phyloP scores from a whole-genome alignment of 768 basidiomycete genomes.

The Scleroderma citrinum region DNA sequence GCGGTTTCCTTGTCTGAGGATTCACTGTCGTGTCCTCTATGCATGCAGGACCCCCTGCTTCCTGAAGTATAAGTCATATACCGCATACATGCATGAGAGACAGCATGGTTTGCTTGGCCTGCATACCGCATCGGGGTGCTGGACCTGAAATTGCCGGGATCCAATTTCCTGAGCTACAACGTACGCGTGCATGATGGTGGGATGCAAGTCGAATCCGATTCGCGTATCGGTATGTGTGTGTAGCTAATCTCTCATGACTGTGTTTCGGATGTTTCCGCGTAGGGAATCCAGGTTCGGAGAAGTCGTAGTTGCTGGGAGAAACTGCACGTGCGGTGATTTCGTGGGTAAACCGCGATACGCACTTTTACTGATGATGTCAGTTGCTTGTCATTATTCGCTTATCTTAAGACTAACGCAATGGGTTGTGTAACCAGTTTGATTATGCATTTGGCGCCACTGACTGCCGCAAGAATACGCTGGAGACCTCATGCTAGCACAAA shows the following conservation, averaged over 20 bases:
- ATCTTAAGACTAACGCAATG: neutral
- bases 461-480: neutral
- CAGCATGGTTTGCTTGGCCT: neutral
- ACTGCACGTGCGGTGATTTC: neutral
- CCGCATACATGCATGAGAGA: neutral
- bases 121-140: neutral
- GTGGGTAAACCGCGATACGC: neutral
- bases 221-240: neutral
- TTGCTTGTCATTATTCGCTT: neutral
- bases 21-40: neutral
- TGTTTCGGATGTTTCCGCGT: neutral
- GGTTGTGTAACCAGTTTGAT: neutral
- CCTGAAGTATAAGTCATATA: neutral
- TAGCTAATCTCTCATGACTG: neutral
- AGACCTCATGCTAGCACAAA: neutral
- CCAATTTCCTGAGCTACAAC: no score
- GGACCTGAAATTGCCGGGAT: neutral
- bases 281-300: neutral
- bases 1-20: neutral
- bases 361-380: neutral
- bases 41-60: neutral
- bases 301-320: neutral
- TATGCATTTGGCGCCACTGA: neutral
- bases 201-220: neutral
- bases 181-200: neutral